Base-by-base conservation (phyloP, 139 green algal species). In the Chlamydomonas asymmetrica region DNA sequence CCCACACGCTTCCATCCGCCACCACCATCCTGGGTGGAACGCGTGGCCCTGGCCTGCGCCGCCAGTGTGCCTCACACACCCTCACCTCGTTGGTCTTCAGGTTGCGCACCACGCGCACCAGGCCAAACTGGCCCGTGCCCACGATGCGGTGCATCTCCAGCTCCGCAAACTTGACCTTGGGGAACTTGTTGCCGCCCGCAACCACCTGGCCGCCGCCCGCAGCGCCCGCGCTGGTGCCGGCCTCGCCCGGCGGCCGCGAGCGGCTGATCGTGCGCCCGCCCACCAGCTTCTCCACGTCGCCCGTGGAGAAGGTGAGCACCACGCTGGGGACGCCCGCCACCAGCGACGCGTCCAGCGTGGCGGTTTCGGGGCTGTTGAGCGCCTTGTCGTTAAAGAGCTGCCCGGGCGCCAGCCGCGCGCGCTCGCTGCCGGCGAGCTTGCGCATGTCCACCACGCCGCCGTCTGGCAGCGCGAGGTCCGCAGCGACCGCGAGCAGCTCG, bases 101-200 rank as follows among this genome's bases (percentile, higher is more conserved):
- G 64, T 93, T 87, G 29, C 82, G 82, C 66, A 93, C 90, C 31
- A 94, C 75, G 7, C 90, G 78, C 35, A 94, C 90, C 43, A 85
- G 66, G 3, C 90, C 90, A 81, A 92, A 95, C 76, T 95, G 88
- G 0, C 90, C 90, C 0, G 87, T 91, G 66, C 90, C 90, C 23
- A 95, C 82, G 34, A 93, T 85, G 18, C 90, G 77, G 49, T 90
- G 81, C 49, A 89, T 75, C 79, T 91, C 82, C 66, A 95, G 74
- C 74, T 95, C 87, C 3, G 67, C 48, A 65, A 91, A 92, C 72
- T 90, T 73, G 13, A 95, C 83, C 23, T 16, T 38, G 22, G 73
- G 76, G 77, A 83, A 83, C 65, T 37, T 56, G 8, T n/a, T 57
- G 38, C 40, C 50, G 4, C 13, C 74, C 22, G 52, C 37, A 32